These are phyloP conservation scores for Sporothrix brasiliensis DNA, from an alignment of 2,329 filamentous ascomycete genomes.

Conservation along the genomic window DNA sequence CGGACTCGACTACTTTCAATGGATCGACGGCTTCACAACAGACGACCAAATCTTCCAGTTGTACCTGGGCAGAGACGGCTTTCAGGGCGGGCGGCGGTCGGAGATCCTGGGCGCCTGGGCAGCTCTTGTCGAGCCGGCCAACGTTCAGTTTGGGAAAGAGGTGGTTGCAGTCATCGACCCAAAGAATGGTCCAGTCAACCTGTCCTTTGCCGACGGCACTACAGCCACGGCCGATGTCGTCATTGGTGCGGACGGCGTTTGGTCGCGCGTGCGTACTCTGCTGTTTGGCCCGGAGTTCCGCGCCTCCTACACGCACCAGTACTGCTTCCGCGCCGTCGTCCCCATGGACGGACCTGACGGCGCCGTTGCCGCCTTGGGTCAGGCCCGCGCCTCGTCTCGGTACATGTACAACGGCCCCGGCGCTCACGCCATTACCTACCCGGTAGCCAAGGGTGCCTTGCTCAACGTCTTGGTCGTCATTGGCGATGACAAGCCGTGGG, in stretches of 20 bases:
- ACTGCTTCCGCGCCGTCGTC: constrained; percentile 64
- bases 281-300: constrained; percentile 52
- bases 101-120: constrained; percentile 49
- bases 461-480: constrained; percentile 61
- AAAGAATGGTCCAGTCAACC: background rate
- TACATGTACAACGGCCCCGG: constrained; percentile 61
- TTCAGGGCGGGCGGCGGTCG: constrained; percentile 48
- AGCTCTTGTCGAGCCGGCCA: constrained; percentile 39
- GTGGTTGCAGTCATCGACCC: constrained; percentile 40
- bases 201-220: constrained; percentile 44
- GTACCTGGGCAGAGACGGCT: constrained; percentile 47
- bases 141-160: constrained; percentile 44
- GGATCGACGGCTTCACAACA: constrained; percentile 45
- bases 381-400: constrained; percentile 52
- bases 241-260: constrained; percentile 67
- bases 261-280: constrained; percentile 56
- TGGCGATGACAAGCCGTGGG: constrained; percentile 47
- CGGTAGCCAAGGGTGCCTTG: constrained; percentile 56
- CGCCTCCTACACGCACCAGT: constrained; percentile 59
- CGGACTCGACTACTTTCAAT: constrained; percentile 50
- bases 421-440: constrained; percentile 64
- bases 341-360: constrained; percentile 53
- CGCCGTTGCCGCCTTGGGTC: constrained; percentile 55
- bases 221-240: constrained; percentile 46
- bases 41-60: constrained; percentile 44